phyloP scores from a whole-genome alignment of 179 eudicot genomes.

The Kewa caespitosa region DNA sequence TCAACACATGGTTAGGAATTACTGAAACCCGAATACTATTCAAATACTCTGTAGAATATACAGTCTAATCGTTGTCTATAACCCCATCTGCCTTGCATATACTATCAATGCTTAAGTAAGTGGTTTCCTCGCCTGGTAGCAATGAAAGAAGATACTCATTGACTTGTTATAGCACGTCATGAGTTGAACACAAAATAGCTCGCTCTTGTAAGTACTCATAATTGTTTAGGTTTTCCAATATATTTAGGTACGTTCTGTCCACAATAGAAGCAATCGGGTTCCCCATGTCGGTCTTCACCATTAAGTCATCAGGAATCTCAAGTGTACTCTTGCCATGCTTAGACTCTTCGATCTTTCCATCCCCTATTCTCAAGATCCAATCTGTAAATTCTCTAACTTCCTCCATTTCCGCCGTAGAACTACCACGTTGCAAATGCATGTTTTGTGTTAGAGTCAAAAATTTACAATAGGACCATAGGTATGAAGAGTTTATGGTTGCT shows the following conservation, averaged over 20 bases:
- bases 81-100: neutral
- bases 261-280: conserved; percentile 11
- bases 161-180: neutral
- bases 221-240: neutral
- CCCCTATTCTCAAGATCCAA: neutral
- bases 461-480: conserved; percentile 14
- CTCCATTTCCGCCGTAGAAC: neutral
- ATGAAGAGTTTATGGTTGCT: conserved; percentile 1
- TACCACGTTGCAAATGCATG: neutral
- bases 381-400: neutral
- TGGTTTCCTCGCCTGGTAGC: neutral
- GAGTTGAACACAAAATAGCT: conserved; percentile 14
- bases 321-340: conserved; percentile 1
- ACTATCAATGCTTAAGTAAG: neutral
- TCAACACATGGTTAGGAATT: conserved; percentile 2
- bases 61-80: neutral
- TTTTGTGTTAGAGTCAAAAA: neutral
- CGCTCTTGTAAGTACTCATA: neutral
- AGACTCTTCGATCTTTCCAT: neutral
- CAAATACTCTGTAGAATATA: neutral
- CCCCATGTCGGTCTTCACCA: neutral
- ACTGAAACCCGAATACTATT: neutral
- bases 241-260: neutral
- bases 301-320: conserved; percentile 14
- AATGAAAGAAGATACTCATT: conserved; percentile 3